Evolutionary conservation across 2,329 filamentous ascomycete genomes (phyloP).

Genomic region (Xylariaceae sp.): DNA sequence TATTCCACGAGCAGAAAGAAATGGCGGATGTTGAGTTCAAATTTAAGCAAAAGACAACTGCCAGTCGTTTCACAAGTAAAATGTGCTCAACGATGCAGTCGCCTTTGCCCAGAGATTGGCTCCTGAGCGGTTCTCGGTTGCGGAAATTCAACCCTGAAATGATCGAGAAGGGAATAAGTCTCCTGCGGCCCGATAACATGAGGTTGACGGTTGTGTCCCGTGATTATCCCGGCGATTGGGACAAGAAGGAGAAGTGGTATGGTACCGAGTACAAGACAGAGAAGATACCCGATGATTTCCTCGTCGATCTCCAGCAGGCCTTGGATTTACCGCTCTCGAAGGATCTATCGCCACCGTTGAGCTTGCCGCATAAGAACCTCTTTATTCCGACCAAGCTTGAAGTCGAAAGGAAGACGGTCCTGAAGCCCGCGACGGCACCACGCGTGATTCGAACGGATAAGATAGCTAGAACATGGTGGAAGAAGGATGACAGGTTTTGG

Average conservation of each 20-base stretch:
- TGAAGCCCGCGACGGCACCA: slow-evolving; percentile 66
- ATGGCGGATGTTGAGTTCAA: slow-evolving; percentile 92
- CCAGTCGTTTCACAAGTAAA: slow-evolving; percentile 81
- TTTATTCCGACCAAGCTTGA: slow-evolving; percentile 92
- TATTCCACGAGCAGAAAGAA: slow-evolving; percentile 85
- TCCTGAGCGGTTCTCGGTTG: slow-evolving; percentile 75
- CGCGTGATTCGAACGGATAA: slow-evolving; percentile 81
- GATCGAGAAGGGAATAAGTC: slow-evolving; percentile 68
- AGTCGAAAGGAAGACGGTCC: slow-evolving; percentile 89
- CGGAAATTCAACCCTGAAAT: slow-evolving; percentile 73
- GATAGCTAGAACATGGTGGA: slow-evolving; percentile 82
- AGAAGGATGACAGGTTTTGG: slow-evolving; percentile 98
- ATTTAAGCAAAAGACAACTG: slow-evolving; percentile 87
- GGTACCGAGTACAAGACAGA: slow-evolving; percentile 88
- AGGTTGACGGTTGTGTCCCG: slow-evolving; percentile 77
- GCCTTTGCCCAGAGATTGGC: slow-evolving; percentile 76
- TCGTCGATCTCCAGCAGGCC: slow-evolving; percentile 64
- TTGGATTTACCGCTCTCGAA: slow-evolving; percentile 49
- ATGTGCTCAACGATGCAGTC: slow-evolving; percentile 88
- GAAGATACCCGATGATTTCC: slow-evolving; percentile 69
- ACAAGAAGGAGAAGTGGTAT: slow-evolving; percentile 93
- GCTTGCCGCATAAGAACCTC: slow-evolving; percentile 88
- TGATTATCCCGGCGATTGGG: slow-evolving; percentile 76
- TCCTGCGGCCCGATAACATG: slow-evolving; percentile 83
- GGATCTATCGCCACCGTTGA: slow-evolving; percentile 63